Conservation (phyloP, 805 yeast species). For the Dipodascopsis tothii region DNA sequence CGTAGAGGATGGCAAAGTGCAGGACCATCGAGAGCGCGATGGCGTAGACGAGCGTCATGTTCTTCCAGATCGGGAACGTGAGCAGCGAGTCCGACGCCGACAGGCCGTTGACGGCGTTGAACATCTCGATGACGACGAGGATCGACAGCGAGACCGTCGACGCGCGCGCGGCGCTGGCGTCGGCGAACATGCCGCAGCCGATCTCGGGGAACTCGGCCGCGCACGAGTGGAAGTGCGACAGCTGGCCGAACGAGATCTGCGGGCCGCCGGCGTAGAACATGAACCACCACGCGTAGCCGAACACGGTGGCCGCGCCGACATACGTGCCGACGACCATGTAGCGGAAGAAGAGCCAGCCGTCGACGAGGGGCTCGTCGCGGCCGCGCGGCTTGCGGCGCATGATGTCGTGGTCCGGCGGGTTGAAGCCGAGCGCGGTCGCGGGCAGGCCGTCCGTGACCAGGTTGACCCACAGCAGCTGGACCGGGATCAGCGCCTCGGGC, state of each 20-base stretch:
- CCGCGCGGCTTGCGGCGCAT: slow-evolving; percentile 37
- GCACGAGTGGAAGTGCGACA: slow-evolving; percentile 36
- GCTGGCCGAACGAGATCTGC: slow-evolving; percentile 31
- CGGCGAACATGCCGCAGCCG: slow-evolving; percentile 33
- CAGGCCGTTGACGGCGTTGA: slow-evolving; percentile 37
- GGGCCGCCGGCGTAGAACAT: slow-evolving; percentile 34
- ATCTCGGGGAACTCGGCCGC: slow-evolving; percentile 22
- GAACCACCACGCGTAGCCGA: slow-evolving; percentile 39
- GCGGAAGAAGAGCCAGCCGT: slow-evolving; percentile 35
- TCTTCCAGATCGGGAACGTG: slow-evolving; percentile 36
- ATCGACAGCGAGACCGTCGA: slow-evolving; percentile 38
- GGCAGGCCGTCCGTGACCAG: slow-evolving; percentile 54
- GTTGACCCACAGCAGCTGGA: slow-evolving; percentile 51
- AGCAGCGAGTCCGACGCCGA: slow-evolving; percentile 36
- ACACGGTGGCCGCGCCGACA: slow-evolving; percentile 38
- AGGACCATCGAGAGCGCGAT: slow-evolving; percentile 33
- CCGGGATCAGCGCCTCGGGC: slow-evolving; percentile 50
- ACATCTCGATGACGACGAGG: slow-evolving; percentile 38
- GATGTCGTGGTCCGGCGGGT: slow-evolving; percentile 36
- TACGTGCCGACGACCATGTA: slow-evolving; percentile 37
- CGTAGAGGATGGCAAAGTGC: slow-evolving; percentile 32
- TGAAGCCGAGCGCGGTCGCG: slow-evolving; percentile 51
- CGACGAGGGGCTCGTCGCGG: slow-evolving; percentile 35
- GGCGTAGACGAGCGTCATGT: slow-evolving; percentile 35
- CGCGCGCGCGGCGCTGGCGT: slow-evolving; percentile 28